Conservation (phyloP, 2,329 filamentous ascomycete species). For the Orbilia blumenaviensis region DNA sequence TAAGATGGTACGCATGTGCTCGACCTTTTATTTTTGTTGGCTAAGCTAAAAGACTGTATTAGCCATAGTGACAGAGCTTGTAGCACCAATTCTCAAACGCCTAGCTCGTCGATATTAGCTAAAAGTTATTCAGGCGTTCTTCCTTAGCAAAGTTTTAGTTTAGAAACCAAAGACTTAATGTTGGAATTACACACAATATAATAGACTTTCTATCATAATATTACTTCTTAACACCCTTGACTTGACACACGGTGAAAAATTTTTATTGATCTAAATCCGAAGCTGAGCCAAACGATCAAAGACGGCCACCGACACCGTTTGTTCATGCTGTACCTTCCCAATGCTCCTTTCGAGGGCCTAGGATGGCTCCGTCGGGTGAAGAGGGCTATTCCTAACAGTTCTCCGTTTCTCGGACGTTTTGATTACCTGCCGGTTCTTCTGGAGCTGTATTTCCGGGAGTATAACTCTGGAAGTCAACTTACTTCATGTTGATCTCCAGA, state of each 20-base stretch:
- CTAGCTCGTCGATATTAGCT: not conserved
- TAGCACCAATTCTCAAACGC: not conserved
- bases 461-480: not conserved
- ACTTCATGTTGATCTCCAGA: not conserved
- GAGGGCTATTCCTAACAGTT: slow-evolving; percentile 1
- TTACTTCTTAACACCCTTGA: not conserved
- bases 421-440: not conserved
- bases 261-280: not conserved
- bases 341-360: not conserved
- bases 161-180: no score
- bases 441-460: not conserved
- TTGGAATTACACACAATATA: not conserved
- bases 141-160: not conserved
- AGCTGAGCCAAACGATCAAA: not conserved
- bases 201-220: not conserved
- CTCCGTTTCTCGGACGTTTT: not conserved
- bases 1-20: not conserved
- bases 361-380: slow-evolving; percentile 8
- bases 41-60: no score
- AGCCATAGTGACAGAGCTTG: not conserved
- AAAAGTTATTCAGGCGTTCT: not conserved
- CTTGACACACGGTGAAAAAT: not conserved
- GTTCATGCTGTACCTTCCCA: slow-evolving; percentile 5
- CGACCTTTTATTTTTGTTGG: no score
- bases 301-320: slow-evolving; percentile 5